A percentile compares a stretch with the other conserved stretches of the same genome.
These are phyloP conservation scores for Linum trigynum DNA, from an alignment of 345 rosid genomes.

Conservation along the genomic window DNA sequence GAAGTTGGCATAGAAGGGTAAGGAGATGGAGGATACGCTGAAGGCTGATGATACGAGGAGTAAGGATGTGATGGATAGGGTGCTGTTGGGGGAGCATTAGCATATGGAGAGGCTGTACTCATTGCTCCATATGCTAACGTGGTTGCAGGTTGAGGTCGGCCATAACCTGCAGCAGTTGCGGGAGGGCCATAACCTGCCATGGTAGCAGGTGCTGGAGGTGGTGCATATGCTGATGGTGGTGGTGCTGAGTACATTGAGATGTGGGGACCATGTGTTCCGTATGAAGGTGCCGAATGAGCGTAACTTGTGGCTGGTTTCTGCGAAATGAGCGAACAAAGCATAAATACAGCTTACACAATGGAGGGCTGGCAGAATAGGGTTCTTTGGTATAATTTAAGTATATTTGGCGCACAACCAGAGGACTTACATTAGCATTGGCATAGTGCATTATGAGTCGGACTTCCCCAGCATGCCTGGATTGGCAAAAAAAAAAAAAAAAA, in stretches of 20 bases:
- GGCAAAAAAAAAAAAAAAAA: conserved; percentile 4
- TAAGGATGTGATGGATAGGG: conserved; percentile 20
- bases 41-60: conserved; percentile 14
- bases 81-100: conserved; percentile 19
- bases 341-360: not conserved
- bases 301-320: conserved; percentile 36
- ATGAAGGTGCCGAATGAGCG: conserved; percentile 41
- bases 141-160: no score
- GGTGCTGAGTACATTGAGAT: conserved; percentile 10
- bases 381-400: not conserved
- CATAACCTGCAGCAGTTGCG: no score
- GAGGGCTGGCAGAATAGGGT: not conserved
- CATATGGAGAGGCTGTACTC: not conserved
- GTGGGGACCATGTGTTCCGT: conserved; percentile 10
- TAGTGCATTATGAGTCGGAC: conserved; percentile 63
- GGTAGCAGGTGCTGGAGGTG: not conserved
- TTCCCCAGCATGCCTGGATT: conserved; percentile 74
- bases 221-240: conserved; percentile 24
- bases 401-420: not conserved
- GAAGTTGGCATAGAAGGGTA: conserved; percentile 18
- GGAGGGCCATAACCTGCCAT: not conserved
- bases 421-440: conserved; percentile 48
- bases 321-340: conserved; percentile 6
- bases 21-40: conserved; percentile 30
- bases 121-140: no score